Evolutionary conservation across 1,139 yeast genomes (phyloP), one percentile per base, ranked within the genome.

Genomic region (Candida pseudoviswanathii): DNA sequence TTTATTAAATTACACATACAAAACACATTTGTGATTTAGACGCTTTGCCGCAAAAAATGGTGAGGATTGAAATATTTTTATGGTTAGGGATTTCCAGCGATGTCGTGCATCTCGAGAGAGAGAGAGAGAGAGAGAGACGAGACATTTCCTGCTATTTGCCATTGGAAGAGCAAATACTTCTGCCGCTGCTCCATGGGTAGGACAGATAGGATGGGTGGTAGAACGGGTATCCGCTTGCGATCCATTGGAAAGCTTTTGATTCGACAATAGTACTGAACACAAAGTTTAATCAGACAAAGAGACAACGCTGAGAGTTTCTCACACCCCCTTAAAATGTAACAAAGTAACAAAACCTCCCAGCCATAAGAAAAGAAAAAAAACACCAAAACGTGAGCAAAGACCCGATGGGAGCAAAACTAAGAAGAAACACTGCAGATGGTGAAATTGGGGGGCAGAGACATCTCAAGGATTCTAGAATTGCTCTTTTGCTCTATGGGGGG

Each of bases 251-350:
- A 16, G 16, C 16, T 16, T 16, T 16, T 16, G 16, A 16, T 16
- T 16, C 16, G 16, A 16, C 16, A 16, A 16, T 16, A 16, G 16
- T 16, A 16, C 16, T 16, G 16, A 16, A 16, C 16, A 16, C 16
- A 16, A 16, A 16, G 16, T 16, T 16, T 16, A 16, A 16, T 16
- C 16, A 16, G 16, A 16, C 16, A 16, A 16, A 16, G 16, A 16
- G 16, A 16, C 16, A 16, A 16, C 16, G 16, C 16, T 16, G 16
- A 16, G 16, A 16, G 16, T 16, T 16, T 16, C 16, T 16, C 16
- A 16, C 16, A 16, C 16, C 41, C 30, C 30, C 21, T 37, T 37
- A 37, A 37, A 37, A 25, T 37, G 41, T 37, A 37, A 37, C 41
- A 37, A 10, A 21, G n/a, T 32, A 7, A 32, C 11, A 7, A 32